These are phyloP conservation scores for Kernera saxatilis DNA, from an alignment of 345 rosid genomes.

Conservation along the genomic window DNA sequence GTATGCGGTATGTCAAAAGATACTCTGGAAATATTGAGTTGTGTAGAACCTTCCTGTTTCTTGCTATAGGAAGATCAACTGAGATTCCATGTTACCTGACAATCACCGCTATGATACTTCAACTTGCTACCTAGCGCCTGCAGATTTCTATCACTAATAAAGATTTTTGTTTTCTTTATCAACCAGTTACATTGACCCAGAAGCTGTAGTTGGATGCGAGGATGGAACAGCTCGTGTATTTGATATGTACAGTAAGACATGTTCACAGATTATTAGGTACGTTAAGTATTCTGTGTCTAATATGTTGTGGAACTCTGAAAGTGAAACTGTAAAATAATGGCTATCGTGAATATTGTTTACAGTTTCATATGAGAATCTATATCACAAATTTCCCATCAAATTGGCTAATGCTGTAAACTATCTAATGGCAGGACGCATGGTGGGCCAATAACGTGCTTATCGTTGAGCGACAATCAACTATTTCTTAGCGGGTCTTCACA, in stretches of 20 bases:
- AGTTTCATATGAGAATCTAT: background rate
- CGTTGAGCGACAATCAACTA: conserved; percentile 60
- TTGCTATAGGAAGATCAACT: background rate
- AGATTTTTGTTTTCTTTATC: background rate
- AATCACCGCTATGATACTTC: background rate
- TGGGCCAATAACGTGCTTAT: conserved; percentile 68
- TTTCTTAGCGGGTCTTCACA: conserved; percentile 66
- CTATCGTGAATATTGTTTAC: background rate
- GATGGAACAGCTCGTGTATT: conserved; percentile 86
- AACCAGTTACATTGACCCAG: conserved; percentile 79
- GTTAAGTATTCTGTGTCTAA: background rate
- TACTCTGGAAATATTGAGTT: background rate
- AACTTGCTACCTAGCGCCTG: conserved; percentile 1
- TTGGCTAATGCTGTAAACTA: conserved; percentile 1
- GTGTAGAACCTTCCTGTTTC: background rate
- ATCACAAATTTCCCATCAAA: background rate
- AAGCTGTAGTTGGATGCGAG: conserved; percentile 90
- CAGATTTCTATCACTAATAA: background rate
- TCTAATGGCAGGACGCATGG: conserved; percentile 60
- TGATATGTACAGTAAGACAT: conserved; percentile 86
- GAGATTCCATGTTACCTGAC: background rate
- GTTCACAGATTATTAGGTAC: conserved; percentile 75
- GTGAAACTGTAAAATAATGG: background rate
- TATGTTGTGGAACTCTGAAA: background rate
- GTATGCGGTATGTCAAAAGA: conserved; percentile 62